Base-by-base conservation (phyloP, 331 rosid species). In the Phaseolus coccineus region DNA sequence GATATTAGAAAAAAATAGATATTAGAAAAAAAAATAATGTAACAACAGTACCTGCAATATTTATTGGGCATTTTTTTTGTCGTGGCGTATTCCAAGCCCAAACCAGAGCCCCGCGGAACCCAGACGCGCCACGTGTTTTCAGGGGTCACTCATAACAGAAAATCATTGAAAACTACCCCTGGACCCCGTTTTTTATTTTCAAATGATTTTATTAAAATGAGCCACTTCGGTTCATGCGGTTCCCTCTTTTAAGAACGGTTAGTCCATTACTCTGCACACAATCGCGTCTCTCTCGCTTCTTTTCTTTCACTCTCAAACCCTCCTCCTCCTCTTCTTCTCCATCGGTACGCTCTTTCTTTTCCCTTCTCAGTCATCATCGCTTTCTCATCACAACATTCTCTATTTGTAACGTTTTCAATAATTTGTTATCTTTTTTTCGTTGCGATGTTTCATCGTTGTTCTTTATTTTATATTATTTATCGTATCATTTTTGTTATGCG, bases 301-400 rank as follows among this genome's bases (percentile, higher is more conserved):
- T 42, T 12, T n/a, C 25, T 14, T 58, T 30, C 39, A 44, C 65
- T 51, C 78, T 8, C 64, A 44, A 69, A 78, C 82, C 71, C 46
- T 53, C 44, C 39, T 14, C 16, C 7, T 13, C 9, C 3, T 30
- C 42, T 61, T 31, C 44, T 16, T 15, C 61, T 1, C 5, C 13
- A 33, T 63, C 65, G 79, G 78, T 79, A 73, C 77, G 72, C 71
- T 44, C 22, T 28, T 37, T 6, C 65, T 14, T 8, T 56, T 27
- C 62, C 13, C 0, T 48, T 58, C 24, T 14, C 76, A 13, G 39
- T 35, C 8, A 46, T 24, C 10, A 1, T 58, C 5, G 31, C 47
- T 63, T 30, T 15, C 19, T 37, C n/a, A 14, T 9, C 15, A n/a
- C 63, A 24, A 1, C 30, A 44, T 67, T 11, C 3, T 42, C 6